phyloP scores from a whole-genome alignment of 148 eudicot species.

The Rhododendron williamsianum region DNA sequence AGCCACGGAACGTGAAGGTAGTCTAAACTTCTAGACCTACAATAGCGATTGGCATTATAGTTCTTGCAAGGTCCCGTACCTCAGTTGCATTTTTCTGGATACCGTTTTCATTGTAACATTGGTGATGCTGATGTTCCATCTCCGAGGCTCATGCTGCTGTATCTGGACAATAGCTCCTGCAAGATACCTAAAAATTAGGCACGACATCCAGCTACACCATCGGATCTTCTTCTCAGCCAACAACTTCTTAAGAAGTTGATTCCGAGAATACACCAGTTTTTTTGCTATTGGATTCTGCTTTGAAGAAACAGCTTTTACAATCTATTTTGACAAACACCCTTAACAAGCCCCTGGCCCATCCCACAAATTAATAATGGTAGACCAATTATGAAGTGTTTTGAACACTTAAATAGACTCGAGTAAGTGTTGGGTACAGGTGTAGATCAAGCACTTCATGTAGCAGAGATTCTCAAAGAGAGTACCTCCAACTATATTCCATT shows the following conservation, averaged over 20 bases:
- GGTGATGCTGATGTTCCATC: slow-evolving; percentile 17
- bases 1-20: not conserved
- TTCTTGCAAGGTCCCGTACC: not conserved
- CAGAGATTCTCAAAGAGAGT: not conserved
- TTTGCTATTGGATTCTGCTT: not conserved
- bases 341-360: not conserved
- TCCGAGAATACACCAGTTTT: not conserved
- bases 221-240: not conserved
- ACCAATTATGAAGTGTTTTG: not conserved
- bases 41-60: not conserved
- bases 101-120: not conserved
- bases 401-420: not conserved
- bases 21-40: not conserved
- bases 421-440: not conserved
- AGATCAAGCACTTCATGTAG: not conserved
- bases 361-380: not conserved
- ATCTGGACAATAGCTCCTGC: slow-evolving; percentile 21
- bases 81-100: not conserved
- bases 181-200: not conserved
- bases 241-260: not conserved
- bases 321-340: not conserved
- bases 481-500: not conserved
- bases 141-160: slow-evolving; percentile 13
- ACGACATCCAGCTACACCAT: not conserved
- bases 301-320: not conserved